Evolutionary conservation across 495 filamentous ascomycete genomes (phyloP).

Genomic region (Thozetella sp.): DNA sequence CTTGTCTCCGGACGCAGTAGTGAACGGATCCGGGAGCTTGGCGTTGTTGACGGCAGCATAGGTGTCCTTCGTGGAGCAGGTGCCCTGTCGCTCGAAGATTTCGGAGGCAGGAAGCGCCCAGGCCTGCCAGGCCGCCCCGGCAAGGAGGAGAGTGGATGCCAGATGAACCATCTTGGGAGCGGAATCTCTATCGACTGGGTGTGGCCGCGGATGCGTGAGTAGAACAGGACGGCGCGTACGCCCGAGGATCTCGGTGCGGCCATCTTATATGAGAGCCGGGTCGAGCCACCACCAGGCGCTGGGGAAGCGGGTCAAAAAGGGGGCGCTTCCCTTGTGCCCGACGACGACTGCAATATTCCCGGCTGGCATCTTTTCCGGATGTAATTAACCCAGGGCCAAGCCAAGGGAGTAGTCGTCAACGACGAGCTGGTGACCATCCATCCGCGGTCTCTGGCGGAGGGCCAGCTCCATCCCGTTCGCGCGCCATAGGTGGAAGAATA

Average conservation of each 20-base stretch:
- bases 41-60: constrained; percentile 28
- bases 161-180: constrained; percentile 41
- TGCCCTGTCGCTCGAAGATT: constrained; percentile 42
- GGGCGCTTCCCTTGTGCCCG: constrained; percentile 10
- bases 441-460: background rate
- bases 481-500: background rate
- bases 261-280: constrained; percentile 15
- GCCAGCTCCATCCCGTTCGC: no score
- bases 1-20: constrained; percentile 37
- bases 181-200: constrained; percentile 1
- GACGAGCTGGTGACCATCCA: background rate
- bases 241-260: constrained; percentile 2
- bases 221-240: background rate
- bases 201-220: constrained; percentile 1
- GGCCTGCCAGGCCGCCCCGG: constrained; percentile 34
- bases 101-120: constrained; percentile 40
- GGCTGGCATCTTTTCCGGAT: constrained; percentile 25
- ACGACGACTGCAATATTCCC: constrained; percentile 13
- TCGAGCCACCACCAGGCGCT: no score
- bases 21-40: constrained; percentile 57
- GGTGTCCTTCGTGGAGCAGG: constrained; percentile 24
- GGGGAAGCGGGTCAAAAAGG: background rate
- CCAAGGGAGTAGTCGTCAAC: constrained; percentile 17
- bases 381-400: constrained; percentile 22
- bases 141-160: constrained; percentile 37